Base-by-base conservation (phyloP, 2,329 filamentous ascomycete genomes). In the Cytospora leucostoma region DNA sequence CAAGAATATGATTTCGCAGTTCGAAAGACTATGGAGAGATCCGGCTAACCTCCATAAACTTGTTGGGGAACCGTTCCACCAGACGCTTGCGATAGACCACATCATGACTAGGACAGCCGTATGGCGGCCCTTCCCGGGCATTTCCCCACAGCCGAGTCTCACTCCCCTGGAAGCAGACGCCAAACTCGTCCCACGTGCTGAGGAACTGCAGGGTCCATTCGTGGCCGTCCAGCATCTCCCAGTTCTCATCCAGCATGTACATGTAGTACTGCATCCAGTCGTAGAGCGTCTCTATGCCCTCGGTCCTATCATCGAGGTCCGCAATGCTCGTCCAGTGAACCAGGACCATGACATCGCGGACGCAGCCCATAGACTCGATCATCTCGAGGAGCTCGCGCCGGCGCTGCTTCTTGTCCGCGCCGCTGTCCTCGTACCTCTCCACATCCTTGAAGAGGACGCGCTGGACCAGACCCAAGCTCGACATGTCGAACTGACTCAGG, bases 251-350 rank as follows among this genome's bases (percentile, higher is more conserved):
- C 34, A 66, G 61, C 13, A 66, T 66, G 33, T 47, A 57, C 61
- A 66, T 61, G 44, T 64, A 66, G 44, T 66, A 66, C 58, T 66
- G 64, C 64, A 66, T 64, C 64, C 64, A 66, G 58, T 66, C 64
- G 50, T 64, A 64, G 17, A 66, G 57, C 1, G 54, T 64, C 64
- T 64, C 61, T 32, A 34, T 50, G 55, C 37, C 58, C 61, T 61
- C 61, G 7, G 19, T 35, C 19, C 27, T 54, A 21, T 49, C 61
- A 40, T 66, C 64, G 38, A 66, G 32, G 40, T 66, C 64, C 8
- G 57, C 61, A 27, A 66, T 66, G 64, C 64, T 66, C 33, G 64
- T 66, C 64, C 64, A 66, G 61, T 66, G 64, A 17, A 63, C 64
- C 52, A 66, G 61, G 10, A 64, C 58, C 57, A 66, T 64, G 49